Evolutionary conservation across 139 green algal species (phyloP).

Genomic region (Auxenochlorella protothecoides): DNA sequence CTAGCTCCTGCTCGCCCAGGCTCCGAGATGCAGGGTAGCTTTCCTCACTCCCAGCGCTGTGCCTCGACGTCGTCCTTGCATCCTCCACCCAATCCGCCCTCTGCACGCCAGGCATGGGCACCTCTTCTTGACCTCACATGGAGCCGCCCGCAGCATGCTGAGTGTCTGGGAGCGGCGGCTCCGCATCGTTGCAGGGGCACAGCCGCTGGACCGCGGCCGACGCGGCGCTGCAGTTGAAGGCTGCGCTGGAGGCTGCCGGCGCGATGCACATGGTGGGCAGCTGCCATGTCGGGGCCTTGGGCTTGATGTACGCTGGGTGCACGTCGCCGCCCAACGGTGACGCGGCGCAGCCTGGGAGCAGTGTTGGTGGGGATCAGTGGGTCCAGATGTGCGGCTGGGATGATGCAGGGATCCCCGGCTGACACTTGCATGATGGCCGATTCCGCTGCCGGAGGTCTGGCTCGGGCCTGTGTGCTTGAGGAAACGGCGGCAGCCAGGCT

Average conservation of each 20-base stretch:
- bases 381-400: neutral
- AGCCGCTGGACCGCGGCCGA: conserved; percentile 30
- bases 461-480: too few species aligned
- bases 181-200: conserved; percentile 29
- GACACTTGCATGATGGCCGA: neutral
- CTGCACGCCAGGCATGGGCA: too few species aligned
- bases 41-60: too few species aligned
- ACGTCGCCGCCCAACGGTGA: conserved; percentile 3
- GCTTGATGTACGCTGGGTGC: conserved; percentile 42
- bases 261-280: conserved; percentile 54
- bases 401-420: neutral
- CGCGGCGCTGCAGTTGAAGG: conserved; percentile 23
- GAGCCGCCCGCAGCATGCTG: too few species aligned
- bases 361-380: too few species aligned
- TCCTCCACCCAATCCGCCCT: too few species aligned
- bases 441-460: neutral
- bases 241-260: neutral
- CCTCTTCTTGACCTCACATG: too few species aligned
- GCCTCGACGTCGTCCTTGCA: too few species aligned
- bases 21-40: too few species aligned
- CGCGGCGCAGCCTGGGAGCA: conserved; percentile 21
- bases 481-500: conserved; percentile 6
- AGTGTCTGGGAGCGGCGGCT: too few species aligned
- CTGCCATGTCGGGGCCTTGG: conserved; percentile 44
- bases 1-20: too few species aligned